Evolutionary conservation across 2,329 filamentous ascomycete genomes (phyloP).

Genomic region (Thelonectria rubi): DNA sequence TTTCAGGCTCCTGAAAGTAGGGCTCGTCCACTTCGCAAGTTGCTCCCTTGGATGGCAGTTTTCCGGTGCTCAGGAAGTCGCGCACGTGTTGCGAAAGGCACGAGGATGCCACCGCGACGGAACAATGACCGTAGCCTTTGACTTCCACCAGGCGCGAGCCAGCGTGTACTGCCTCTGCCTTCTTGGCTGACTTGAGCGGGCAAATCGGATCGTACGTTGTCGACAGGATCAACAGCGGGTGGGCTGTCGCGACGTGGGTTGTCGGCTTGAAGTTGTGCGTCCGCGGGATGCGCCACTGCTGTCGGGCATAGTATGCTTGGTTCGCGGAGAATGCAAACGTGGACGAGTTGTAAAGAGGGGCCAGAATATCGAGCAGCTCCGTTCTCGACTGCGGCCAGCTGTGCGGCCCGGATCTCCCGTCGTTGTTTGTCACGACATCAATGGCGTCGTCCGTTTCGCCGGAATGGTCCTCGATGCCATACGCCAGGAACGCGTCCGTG

Average conservation of each 20-base stretch:
- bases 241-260: conserved; percentile 45
- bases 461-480: conserved; percentile 36
- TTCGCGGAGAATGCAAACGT: conserved; percentile 43
- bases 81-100: conserved; percentile 50
- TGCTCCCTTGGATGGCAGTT: conserved; percentile 47
- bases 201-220: conserved; percentile 60
- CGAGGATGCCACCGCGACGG: conserved; percentile 48
- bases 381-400: conserved; percentile 47
- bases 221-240: conserved; percentile 46
- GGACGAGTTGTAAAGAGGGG: conserved; percentile 45
- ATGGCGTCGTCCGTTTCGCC: conserved; percentile 37
- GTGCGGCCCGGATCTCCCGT: conserved; percentile 35
- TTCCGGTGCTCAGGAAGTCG: conserved; percentile 50
- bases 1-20: conserved; percentile 48
- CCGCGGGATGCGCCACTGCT: conserved; percentile 44
- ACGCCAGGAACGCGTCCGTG: conserved; percentile 49
- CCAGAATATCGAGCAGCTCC: conserved; percentile 47
- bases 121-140: conserved; percentile 55
- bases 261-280: conserved; percentile 43
- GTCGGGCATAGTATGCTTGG: conserved; percentile 31
- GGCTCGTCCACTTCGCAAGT: conserved; percentile 51
- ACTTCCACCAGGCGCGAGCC: conserved; percentile 52
- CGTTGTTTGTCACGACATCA: conserved; percentile 42
- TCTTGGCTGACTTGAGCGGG: conserved; percentile 50
- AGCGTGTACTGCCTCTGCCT: conserved; percentile 48